A percentile compares a stretch with the other conserved stretches of the same genome.
phyloP scores from a whole-genome alignment of 176 grass and related monocot species.

The Triticum dicoccoides region DNA sequence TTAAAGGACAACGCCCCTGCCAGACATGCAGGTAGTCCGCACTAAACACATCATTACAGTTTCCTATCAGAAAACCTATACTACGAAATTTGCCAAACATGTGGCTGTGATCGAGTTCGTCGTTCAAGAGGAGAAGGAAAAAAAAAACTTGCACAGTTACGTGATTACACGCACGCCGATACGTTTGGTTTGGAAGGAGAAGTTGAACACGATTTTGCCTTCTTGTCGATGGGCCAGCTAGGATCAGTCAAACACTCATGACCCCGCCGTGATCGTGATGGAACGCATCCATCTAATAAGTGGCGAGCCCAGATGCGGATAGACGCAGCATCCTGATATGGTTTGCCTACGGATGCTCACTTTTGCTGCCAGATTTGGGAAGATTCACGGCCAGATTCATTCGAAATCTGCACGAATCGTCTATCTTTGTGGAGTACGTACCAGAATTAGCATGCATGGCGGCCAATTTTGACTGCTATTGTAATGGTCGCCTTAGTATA shows the following conservation, averaged over 20 bases:
- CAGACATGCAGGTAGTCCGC: too few relatives aligned
- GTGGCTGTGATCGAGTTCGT: neutral
- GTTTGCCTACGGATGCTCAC: neutral
- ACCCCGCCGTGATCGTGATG: neutral
- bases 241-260: slow-evolving; percentile 12
- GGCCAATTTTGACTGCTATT: neutral
- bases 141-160: neutral
- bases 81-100: neutral
- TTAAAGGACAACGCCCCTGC: too few relatives aligned
- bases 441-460: neutral
- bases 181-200: slow-evolving; percentile 24
- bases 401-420: neutral
- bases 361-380: neutral
- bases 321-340: neutral
- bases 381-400: slow-evolving; percentile 35
- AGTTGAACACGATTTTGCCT: slow-evolving; percentile 18
- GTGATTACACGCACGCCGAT: neutral
- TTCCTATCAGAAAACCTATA: too few relatives aligned
- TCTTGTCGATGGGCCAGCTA: neutral
- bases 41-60: too few relatives aligned
- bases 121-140: neutral
- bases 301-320: neutral
- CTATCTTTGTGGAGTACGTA: neutral
- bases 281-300: neutral
- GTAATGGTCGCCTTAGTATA: too few relatives aligned